Conservation (phyloP, 306 rosid species). For the Parietaria judaica region DNA sequence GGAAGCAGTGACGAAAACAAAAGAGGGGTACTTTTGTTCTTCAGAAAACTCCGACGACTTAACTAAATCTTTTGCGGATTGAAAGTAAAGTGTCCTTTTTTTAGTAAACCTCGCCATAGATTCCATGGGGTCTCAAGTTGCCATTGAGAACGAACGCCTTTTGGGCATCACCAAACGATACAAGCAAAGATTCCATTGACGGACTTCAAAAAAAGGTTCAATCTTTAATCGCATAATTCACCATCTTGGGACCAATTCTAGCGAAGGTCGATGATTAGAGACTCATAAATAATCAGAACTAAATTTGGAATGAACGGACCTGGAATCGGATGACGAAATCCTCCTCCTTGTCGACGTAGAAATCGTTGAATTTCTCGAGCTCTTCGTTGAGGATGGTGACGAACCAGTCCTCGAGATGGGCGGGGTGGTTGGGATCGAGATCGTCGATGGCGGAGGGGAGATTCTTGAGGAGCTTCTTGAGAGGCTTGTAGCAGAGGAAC, state of each 20-base stretch:
- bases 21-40: too few species aligned
- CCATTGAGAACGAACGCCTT: not conserved
- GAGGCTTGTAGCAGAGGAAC: constrained; percentile 80
- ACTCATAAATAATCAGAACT: too few species aligned
- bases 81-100: too few species aligned
- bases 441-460: constrained; percentile 14
- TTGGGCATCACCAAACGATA: not conserved
- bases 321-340: constrained; percentile 86
- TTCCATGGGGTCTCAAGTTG: too few species aligned
- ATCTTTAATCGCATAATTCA: too few species aligned
- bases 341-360: constrained; percentile 83
- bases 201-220: not conserved
- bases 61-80: too few species aligned
- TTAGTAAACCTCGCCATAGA: too few species aligned
- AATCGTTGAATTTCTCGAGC: constrained; percentile 80
- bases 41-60: too few species aligned
- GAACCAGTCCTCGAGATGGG: constrained; percentile 67
- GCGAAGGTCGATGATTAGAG: not conserved
- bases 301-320: constrained; percentile 29
- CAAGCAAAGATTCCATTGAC: constrained; percentile 1
- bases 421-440: constrained; percentile 3
- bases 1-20: too few species aligned
- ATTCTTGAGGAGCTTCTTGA: constrained; percentile 71
- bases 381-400: constrained; percentile 62
- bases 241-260: too few species aligned